phyloP scores from a whole-genome alignment of 768 basidiomycete species.

The Solioccasus polychromus region DNA sequence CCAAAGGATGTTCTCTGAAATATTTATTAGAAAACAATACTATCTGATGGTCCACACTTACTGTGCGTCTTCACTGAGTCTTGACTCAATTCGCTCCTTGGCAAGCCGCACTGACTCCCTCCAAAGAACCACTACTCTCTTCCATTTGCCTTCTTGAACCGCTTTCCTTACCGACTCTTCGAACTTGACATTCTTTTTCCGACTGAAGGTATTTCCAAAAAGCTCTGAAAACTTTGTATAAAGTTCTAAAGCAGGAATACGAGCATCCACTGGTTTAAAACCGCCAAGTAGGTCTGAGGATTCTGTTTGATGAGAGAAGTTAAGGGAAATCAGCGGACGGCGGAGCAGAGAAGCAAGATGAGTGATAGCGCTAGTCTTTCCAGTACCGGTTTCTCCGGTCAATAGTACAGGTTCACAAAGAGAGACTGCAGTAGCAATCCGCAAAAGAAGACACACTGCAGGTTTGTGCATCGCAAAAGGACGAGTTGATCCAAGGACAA shows the following conservation, averaged over 20 bases:
- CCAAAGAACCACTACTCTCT: conserved; percentile 79
- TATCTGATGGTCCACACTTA: conserved; percentile 9
- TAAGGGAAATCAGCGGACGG: conserved; percentile 80
- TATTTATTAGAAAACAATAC: not conserved
- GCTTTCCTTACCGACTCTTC: conserved; percentile 80
- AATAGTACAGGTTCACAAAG: conserved; percentile 82
- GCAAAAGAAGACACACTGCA: conserved; percentile 73
- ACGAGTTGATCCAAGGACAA: conserved; percentile 35
- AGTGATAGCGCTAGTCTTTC: conserved; percentile 91
- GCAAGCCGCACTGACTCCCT: conserved; percentile 71
- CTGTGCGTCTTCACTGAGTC: conserved; percentile 26
- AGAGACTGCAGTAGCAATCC: conserved; percentile 71
- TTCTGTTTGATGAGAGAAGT: conserved; percentile 95
- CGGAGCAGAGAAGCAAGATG: conserved; percentile 79
- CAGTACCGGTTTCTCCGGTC: conserved; percentile 98
- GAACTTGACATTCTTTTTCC: conserved; percentile 85
- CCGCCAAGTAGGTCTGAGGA: conserved; percentile 92
- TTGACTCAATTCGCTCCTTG: conserved; percentile 54
- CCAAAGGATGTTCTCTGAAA: conserved; percentile 19
- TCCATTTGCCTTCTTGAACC: conserved; percentile 82
- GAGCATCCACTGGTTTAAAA: conserved; percentile 92
- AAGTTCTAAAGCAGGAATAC: conserved; percentile 67
- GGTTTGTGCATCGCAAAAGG: conserved; percentile 91
- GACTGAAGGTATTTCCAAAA: conserved; percentile 85
- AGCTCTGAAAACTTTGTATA: conserved; percentile 75